Evolutionary conservation across 1,284 basidiomycete genomes (phyloP).

Genomic region (Rhodotorula sp.): DNA sequence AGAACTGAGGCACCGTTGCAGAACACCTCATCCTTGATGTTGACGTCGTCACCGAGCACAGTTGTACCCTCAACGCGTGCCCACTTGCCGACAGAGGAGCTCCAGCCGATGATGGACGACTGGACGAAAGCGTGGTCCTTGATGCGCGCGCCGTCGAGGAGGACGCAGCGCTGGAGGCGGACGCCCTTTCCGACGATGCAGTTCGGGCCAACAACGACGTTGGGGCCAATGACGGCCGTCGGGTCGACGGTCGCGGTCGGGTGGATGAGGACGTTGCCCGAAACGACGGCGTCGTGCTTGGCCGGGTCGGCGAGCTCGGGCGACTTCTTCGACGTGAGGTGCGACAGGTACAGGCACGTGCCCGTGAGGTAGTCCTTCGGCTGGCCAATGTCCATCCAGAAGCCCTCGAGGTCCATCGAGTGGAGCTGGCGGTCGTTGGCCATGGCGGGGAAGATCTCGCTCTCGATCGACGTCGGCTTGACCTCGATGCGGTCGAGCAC

Average conservation of each 20-base stretch:
- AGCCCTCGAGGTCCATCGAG: constrained; percentile 57
- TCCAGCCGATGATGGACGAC: constrained; percentile 58
- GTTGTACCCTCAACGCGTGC: constrained; percentile 49
- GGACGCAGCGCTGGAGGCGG: constrained; percentile 58
- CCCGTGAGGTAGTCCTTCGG: constrained; percentile 54
- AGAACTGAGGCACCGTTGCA: constrained; percentile 57
- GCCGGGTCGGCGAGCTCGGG: constrained; percentile 53
- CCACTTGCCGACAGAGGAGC: constrained; percentile 58
- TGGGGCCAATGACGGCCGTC: constrained; percentile 55
- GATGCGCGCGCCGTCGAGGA: constrained; percentile 54
- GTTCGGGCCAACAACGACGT: constrained; percentile 58
- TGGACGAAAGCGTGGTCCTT: constrained; percentile 59
- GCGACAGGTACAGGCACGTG: constrained; percentile 58
- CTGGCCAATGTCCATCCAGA: constrained; percentile 62
- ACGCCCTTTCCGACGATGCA: constrained; percentile 57
- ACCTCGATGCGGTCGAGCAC: constrained; percentile 57
- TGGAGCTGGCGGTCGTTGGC: constrained; percentile 57
- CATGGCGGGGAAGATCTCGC: constrained; percentile 58
- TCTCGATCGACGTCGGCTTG: constrained; percentile 59
- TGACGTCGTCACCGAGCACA: constrained; percentile 58
- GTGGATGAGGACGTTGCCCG: constrained; percentile 35
- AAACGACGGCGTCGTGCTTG: constrained; percentile 50
- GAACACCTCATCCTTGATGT: constrained; percentile 59
- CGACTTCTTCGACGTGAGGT: constrained; percentile 53
- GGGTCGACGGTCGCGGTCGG: constrained; percentile 56